Percentiles rank a stretch among this genome's conserved stretches.
These are phyloP conservation scores for Deinandra increscens DNA, from an alignment of 129 eudicot species.

Conservation along the genomic window DNA sequence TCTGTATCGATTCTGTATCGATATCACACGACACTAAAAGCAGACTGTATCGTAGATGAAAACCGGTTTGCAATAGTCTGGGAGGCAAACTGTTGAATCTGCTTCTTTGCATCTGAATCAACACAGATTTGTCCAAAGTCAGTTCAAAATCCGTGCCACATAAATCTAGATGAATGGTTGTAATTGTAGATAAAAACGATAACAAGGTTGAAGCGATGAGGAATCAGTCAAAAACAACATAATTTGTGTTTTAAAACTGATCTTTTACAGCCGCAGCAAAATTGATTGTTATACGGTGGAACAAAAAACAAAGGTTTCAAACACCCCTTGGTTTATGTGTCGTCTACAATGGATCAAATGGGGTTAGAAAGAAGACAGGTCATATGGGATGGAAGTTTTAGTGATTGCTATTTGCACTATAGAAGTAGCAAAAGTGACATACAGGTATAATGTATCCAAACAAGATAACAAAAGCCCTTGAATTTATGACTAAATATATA, in stretches of 20 bases:
- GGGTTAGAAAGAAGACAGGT: not conserved
- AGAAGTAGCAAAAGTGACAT: too few relatives aligned
- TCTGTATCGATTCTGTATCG: constrained; percentile 9
- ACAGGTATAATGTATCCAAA: too few relatives aligned
- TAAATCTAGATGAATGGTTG: not conserved
- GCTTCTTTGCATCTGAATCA: constrained; percentile 96
- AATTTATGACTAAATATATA: not conserved
- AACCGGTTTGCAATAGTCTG: constrained; percentile 80
- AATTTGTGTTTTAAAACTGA: not conserved
- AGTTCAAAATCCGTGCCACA: not conserved
- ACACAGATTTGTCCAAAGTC: constrained; percentile 3
- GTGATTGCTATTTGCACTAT: too few relatives aligned
- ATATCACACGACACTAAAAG: constrained; percentile 77
- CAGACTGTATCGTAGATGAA: constrained; percentile 69
- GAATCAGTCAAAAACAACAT: not conserved
- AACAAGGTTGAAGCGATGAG: too few relatives aligned
- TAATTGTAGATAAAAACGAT: not conserved
- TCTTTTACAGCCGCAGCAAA: too few relatives aligned
- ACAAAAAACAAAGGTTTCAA: too few relatives aligned
- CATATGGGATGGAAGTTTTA: not conserved
- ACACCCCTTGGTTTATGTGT: not conserved
- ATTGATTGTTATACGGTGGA: too few relatives aligned
- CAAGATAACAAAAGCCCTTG: too few relatives aligned
- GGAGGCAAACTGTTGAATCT: constrained; percentile 94
- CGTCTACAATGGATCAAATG: not conserved